A percentile compares a stretch with the other conserved stretches of the same genome.
phyloP scores from a whole-genome alignment of 495 filamentous ascomycete species.

The Bombardia bombarda region DNA sequence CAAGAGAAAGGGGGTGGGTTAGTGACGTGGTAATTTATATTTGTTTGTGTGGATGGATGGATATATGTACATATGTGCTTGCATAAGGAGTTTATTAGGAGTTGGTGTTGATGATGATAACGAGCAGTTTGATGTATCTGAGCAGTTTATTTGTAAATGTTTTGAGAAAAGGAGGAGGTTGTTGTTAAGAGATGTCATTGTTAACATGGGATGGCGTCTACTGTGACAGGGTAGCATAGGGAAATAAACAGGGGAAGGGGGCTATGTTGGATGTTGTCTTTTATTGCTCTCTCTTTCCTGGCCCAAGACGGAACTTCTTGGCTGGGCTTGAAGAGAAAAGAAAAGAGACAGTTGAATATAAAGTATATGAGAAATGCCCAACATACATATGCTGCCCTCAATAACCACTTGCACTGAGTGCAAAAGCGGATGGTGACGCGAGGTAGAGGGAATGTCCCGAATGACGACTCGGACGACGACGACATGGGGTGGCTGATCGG shows the following conservation, averaged over 20 bases:
- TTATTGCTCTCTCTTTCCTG: no score
- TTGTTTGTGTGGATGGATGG: no score
- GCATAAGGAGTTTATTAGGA: no score
- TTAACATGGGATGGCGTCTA: no score
- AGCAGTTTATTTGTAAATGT: background rate
- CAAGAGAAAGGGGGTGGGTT: no score
- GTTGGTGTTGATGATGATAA: background rate
- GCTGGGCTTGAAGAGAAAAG: no score
- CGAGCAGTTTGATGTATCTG: background rate
- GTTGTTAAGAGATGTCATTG: no score
- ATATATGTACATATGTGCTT: no score
- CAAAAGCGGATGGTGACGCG: slow-evolving; percentile 72
- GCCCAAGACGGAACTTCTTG: no score
- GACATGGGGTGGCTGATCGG: slow-evolving; percentile 16
- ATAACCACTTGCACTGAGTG: slow-evolving; percentile 87
- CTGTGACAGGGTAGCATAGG: background rate
- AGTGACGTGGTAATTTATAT: no score
- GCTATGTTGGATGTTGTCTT: background rate
- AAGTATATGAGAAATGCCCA: background rate
- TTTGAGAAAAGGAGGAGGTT: no score
- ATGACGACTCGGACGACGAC: no score
- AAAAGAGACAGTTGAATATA: background rate
- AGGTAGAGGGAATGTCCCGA: slow-evolving; percentile 15
- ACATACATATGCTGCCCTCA: slow-evolving; percentile 71
- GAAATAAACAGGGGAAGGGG: background rate